Conservation (phyloP, 75 land plant genomes). For the Sequoiadendron giganteum region DNA sequence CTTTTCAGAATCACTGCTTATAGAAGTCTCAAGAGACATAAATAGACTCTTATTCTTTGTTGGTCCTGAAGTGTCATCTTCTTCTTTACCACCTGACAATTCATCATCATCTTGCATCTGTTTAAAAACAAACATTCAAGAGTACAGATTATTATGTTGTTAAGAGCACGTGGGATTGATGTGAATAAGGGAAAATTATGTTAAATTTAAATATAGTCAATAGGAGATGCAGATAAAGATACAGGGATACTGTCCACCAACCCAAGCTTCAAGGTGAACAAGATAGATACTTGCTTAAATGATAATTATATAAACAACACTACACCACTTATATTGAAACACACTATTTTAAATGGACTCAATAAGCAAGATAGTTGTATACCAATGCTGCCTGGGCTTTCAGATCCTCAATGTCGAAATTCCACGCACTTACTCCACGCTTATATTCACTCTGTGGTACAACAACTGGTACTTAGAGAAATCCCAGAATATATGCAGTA, state of each 20-base stretch:
- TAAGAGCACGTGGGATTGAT: background rate
- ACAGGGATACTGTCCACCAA: background rate
- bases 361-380: slow-evolving; percentile 10
- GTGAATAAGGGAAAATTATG: background rate
- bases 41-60: slow-evolving; percentile 18
- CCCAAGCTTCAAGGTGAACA: background rate
- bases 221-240: background rate
- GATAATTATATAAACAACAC: background rate
- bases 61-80: slow-evolving; percentile 29
- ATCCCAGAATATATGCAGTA: background rate
- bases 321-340: background rate
- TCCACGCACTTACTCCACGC: slow-evolving; percentile 94
- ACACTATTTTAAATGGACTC: background rate
- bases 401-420: slow-evolving; percentile 86
- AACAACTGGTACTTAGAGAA: background rate
- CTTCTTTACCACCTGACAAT: slow-evolving; percentile 38
- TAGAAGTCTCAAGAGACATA: background rate
- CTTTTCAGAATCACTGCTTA: background rate
- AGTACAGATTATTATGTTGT: background rate
- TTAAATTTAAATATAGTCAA: background rate
- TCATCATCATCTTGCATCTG: slow-evolving; percentile 74
- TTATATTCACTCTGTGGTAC: slow-evolving; percentile 66
- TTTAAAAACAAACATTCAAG: background rate
- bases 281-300: background rate
- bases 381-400: slow-evolving; percentile 88